Percentiles rank a stretch among this genome's conserved stretches.
Evolutionary conservation across 441 rosid species (phyloP).

Genomic region (Biscutella laevigata): DNA sequence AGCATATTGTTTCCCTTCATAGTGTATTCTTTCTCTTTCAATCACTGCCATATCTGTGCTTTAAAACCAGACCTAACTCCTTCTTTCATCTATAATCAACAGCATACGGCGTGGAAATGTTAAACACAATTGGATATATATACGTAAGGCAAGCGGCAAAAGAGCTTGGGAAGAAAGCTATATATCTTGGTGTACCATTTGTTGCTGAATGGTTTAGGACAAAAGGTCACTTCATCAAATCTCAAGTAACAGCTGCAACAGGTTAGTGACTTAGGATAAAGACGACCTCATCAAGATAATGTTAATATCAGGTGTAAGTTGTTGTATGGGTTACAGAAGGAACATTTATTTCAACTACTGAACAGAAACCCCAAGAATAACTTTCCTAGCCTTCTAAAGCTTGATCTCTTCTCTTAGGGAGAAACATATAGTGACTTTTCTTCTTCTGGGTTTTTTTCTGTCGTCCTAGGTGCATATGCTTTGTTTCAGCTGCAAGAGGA

Average conservation of each 20-base stretch:
- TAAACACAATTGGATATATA: slow-evolving; percentile 92
- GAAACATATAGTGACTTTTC: background rate
- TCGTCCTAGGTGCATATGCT: slow-evolving; percentile 75
- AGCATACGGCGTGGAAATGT: slow-evolving; percentile 95
- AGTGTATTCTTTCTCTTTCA: slow-evolving; percentile 7
- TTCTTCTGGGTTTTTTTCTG: too few relatives aligned
- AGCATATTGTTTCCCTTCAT: slow-evolving; percentile 10
- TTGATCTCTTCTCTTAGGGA: slow-evolving; percentile 6
- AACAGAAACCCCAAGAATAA: slow-evolving; percentile 6
- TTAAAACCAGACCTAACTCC: background rate
- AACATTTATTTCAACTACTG: background rate
- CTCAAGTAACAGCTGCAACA: slow-evolving; percentile 98
- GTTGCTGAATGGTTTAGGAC: slow-evolving; percentile 98
- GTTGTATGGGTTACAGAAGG: too few relatives aligned
- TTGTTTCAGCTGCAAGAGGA: slow-evolving; percentile 95
- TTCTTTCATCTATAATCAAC: slow-evolving; percentile 25
- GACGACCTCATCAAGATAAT: background rate
- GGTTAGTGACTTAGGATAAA: slow-evolving; percentile 38
- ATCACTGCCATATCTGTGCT: background rate
- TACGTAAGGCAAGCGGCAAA: slow-evolving; percentile 89
- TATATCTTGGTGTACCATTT: slow-evolving; percentile 80
- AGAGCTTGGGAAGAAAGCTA: slow-evolving; percentile 94
- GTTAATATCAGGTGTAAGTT: background rate
- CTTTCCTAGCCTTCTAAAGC: background rate
- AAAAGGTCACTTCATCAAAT: slow-evolving; percentile 92